Evolutionary conservation across 2,329 filamentous ascomycete species (phyloP).

Genomic region (Leptodontidium sp.): DNA sequence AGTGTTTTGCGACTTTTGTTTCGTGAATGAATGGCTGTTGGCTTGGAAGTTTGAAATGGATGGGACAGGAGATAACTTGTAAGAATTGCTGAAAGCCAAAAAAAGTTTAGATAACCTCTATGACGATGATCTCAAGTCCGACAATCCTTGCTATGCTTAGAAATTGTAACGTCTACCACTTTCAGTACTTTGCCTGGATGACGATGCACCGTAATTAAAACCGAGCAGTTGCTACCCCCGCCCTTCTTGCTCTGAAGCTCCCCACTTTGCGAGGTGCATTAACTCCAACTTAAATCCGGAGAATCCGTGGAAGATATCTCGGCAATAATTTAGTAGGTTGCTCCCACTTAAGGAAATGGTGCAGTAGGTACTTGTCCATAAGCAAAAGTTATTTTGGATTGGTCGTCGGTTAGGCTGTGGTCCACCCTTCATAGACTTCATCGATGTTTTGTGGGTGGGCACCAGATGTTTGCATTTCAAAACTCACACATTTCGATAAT

Average conservation of each 20-base stretch:
- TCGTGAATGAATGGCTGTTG: background rate
- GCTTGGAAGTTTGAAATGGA: background rate
- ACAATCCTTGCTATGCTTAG: background rate
- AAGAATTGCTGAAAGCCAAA: background rate
- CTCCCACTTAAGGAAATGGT: background rate
- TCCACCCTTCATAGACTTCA: background rate
- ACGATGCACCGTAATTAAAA: background rate
- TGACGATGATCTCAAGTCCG: conserved; percentile 7
- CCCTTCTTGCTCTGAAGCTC: background rate
- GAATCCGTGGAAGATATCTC: background rate
- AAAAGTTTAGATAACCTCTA: background rate
- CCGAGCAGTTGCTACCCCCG: background rate
- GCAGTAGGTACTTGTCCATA: too few relatives aligned
- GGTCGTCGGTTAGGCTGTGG: background rate
- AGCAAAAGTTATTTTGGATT: background rate
- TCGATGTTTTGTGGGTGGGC: background rate
- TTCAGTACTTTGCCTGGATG: background rate
- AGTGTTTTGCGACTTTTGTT: background rate
- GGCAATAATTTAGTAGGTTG: background rate
- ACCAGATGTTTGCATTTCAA: background rate
- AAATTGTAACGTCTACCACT: background rate
- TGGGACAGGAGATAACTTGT: background rate
- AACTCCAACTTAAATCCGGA: conserved; percentile 13
- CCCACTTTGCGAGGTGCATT: background rate
- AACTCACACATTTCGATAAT: background rate